Base-by-base conservation (phyloP, 805 yeast genomes). In the Sugiyamaella smithiae region DNA sequence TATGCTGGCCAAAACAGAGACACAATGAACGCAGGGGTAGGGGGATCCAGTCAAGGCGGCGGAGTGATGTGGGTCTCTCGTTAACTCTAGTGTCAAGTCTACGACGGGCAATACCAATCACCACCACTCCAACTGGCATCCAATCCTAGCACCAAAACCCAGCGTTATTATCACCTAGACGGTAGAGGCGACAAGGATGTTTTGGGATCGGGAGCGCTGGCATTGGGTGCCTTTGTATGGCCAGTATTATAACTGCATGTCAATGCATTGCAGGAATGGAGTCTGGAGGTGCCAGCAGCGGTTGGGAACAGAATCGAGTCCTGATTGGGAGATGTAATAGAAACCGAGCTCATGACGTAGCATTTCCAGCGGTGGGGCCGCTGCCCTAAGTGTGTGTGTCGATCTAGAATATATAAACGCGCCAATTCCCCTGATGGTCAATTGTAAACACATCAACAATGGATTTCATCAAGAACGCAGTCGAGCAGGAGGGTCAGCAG, bases 391-490 rank as follows among this genome's bases (percentile, higher is more conserved):
- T 32, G n/a, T 16, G 29, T 11, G 29, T 26, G 38, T 19, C 22
- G 38, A 35, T 35, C 38, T 19, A 12, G 20, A 35, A 12, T 35
- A 35, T 37, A 32, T 25, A 37, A 17, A 20, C 31, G 12, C 45
- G 8, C 11, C 16, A 35, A n/a, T 26, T 26, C 29, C 9, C 7
- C 11, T 11, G 29, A 8, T 19, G 4, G 22, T 35, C 22, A 7
- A 5, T 35, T 16, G 5, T 35, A 35, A 8, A n/a, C 22, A 35
- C 4, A 26, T 9, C 22, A 16, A 48, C 36, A 43, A 54, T 53
- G 57, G 52, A 55, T 35, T 55, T 55, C 33, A 14, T 55, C 23
- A 43, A 46, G 33, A 36, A 48, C 41, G 53, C 50, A 12, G 35
- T 49, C 16, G 51, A 50, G 40, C 38, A 51, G 28, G 45, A 40